phyloP scores from a whole-genome alignment of 208 protist species.

The Porcisia deanei region DNA sequence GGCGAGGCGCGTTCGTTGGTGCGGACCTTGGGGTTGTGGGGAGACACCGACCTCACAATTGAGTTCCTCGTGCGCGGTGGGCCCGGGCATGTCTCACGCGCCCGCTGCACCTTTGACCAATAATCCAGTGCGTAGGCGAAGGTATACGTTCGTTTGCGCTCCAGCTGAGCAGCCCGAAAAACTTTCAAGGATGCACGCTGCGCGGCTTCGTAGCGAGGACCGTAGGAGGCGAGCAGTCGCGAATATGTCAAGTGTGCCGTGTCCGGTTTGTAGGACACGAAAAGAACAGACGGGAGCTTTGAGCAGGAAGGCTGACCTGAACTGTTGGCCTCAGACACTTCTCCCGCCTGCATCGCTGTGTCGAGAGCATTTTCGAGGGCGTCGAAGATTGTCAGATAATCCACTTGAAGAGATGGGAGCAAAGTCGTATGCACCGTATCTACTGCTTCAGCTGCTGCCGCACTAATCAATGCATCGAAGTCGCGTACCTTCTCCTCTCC shows the following conservation, averaged over 20 bases:
- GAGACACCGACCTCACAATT: neutral
- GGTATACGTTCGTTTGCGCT: slow-evolving; percentile 35
- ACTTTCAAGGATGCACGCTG: slow-evolving; percentile 39
- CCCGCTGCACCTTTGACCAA: slow-evolving; percentile 65
- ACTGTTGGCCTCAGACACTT: neutral
- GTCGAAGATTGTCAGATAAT: slow-evolving; percentile 65
- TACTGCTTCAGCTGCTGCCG: neutral
- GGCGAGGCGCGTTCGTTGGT: neutral
- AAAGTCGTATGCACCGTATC: slow-evolving; percentile 21
- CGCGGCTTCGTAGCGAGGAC: slow-evolving; percentile 61
- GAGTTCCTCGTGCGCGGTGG: neutral
- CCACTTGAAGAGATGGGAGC: slow-evolving; percentile 47
- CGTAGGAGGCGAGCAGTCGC: slow-evolving; percentile 61
- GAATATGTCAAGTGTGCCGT: slow-evolving; percentile 54
- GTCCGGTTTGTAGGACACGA: slow-evolving; percentile 58
- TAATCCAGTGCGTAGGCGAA: slow-evolving; percentile 48
- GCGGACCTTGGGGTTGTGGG: neutral
- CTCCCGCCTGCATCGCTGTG: slow-evolving; percentile 8
- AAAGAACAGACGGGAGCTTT: slow-evolving; percentile 50
- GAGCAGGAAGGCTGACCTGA: neutral
- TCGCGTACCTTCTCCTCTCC: slow-evolving; percentile 10
- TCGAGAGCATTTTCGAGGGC: slow-evolving; percentile 39
- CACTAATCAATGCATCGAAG: slow-evolving; percentile 13
- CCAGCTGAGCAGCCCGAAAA: slow-evolving; percentile 34
- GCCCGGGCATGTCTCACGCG: neutral